A percentile compares a stretch with the other conserved stretches of the same genome.
phyloP scores from a whole-genome alignment of 176 grass and related monocot species.

The Pontederia crassipes region DNA sequence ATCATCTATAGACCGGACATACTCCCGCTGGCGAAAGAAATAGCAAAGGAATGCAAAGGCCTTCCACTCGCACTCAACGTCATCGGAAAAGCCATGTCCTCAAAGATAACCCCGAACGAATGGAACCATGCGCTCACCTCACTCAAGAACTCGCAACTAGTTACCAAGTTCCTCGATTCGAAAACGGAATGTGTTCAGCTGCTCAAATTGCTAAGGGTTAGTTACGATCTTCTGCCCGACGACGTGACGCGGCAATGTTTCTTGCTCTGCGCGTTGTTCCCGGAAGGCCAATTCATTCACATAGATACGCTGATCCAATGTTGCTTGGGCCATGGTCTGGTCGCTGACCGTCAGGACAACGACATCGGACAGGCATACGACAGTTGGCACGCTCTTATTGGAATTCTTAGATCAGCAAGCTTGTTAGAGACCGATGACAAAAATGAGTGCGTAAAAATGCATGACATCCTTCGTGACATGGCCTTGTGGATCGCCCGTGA shows the following conservation, averaged over 20 bases:
- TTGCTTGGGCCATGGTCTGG: not conserved
- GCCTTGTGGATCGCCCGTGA: not conserved
- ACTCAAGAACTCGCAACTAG: not conserved
- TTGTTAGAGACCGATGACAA: not conserved
- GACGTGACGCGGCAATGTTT: too few relatives aligned
- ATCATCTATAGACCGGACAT: not conserved
- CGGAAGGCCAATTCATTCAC: too few relatives aligned
- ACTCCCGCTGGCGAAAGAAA: not conserved
- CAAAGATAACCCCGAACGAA: slow-evolving; percentile 1
- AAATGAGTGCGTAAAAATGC: not conserved
- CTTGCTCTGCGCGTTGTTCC: too few relatives aligned
- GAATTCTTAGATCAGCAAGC: not conserved
- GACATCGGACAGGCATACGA: not conserved
- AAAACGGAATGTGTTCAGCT: not conserved
- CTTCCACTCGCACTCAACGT: not conserved
- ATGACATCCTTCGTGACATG: slow-evolving; percentile 2
- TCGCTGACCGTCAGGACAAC: not conserved
- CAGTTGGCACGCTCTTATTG: not conserved
- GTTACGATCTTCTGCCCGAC: not conserved
- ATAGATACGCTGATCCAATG: not conserved
- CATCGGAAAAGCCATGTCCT: not conserved
- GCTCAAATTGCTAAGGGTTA: not conserved
- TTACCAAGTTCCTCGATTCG: not conserved
- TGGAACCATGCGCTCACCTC: slow-evolving; percentile 3
- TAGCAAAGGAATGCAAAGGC: not conserved